phyloP scores from a whole-genome alignment of 805 yeast species.

The Pichia eremophila region DNA sequence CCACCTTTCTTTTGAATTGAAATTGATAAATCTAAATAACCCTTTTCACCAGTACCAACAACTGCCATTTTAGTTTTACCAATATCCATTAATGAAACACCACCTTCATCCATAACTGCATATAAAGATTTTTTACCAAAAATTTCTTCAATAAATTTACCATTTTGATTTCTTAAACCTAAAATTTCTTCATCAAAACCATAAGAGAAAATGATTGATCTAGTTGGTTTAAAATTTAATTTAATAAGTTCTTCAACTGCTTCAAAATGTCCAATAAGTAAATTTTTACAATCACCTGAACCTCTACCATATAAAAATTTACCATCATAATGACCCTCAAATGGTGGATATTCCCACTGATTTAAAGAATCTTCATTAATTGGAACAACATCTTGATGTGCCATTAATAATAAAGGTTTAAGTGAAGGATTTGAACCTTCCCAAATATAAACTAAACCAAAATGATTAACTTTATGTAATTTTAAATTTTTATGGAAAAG shows the following conservation, averaged over 20 bases:
- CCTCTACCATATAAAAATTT: conserved; percentile 32
- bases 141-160: conserved; percentile 24
- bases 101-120: conserved; percentile 39
- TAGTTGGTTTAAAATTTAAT: conserved; percentile 30
- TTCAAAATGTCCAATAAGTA: conserved; percentile 32
- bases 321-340: conserved; percentile 31
- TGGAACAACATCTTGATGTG: conserved; percentile 47
- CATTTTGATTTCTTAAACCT: conserved; percentile 30
- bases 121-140: conserved; percentile 36
- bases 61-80: conserved; percentile 33
- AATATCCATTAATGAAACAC: conserved; percentile 26
- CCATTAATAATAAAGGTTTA: conserved; percentile 38
- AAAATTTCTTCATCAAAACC: conserved; percentile 44
- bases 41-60: conserved; percentile 43
- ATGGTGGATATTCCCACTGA: conserved; percentile 33
- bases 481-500: conserved; percentile 25
- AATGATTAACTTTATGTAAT: conserved; percentile 32
- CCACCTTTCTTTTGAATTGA: conserved; percentile 40
- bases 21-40: conserved; percentile 33
- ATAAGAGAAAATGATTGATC: conserved; percentile 38
- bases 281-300: conserved; percentile 34
- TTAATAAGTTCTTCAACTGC: conserved; percentile 23
- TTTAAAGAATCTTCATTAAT: conserved; percentile 31
- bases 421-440: conserved; percentile 29
- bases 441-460: conserved; percentile 38